Percentiles rank a stretch among this genome's conserved stretches.
Evolutionary conservation across 2,329 filamentous ascomycete species (phyloP).

Genomic region (Penicillium sclerotigenum): DNA sequence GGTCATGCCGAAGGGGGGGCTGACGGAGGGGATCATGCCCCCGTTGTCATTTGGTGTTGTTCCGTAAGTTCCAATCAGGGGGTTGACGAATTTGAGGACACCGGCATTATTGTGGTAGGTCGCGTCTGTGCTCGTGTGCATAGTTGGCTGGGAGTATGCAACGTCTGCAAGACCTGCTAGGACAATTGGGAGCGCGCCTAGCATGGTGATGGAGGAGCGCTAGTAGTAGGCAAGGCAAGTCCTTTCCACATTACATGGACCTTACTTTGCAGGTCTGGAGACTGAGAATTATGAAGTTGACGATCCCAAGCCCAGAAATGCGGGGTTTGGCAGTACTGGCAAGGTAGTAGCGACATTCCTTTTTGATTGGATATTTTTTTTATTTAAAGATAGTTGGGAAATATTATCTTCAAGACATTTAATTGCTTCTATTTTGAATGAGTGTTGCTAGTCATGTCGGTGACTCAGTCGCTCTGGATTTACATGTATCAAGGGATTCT

Average conservation of each 20-base stretch:
- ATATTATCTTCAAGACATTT: no score
- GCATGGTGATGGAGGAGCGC: neutral
- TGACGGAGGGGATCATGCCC: conserved; percentile 25
- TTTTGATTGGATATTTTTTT: neutral
- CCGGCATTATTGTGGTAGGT: conserved; percentile 12
- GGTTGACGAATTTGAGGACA: conserved; percentile 21
- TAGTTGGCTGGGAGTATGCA: conserved; percentile 2
- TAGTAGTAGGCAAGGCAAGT: neutral
- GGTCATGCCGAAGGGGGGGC: conserved; percentile 46
- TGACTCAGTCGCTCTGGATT: no score
- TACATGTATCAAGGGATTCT: no score
- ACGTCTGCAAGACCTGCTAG: neutral
- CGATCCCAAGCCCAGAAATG: neutral
- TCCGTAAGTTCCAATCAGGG: conserved; percentile 22
- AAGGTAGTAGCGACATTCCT: neutral
- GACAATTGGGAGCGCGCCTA: neutral
- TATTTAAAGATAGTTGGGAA: no score
- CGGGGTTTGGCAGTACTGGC: neutral
- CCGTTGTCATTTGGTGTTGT: conserved; percentile 21
- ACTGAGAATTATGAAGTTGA: no score
- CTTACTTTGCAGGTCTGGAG: no score
- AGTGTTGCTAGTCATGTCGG: no score
- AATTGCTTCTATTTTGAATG: no score
- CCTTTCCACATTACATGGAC: neutral
- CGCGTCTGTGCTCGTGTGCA: neutral